phyloP scores from a whole-genome alignment of 2,329 filamentous ascomycete species.

The Penicillium italicum region DNA sequence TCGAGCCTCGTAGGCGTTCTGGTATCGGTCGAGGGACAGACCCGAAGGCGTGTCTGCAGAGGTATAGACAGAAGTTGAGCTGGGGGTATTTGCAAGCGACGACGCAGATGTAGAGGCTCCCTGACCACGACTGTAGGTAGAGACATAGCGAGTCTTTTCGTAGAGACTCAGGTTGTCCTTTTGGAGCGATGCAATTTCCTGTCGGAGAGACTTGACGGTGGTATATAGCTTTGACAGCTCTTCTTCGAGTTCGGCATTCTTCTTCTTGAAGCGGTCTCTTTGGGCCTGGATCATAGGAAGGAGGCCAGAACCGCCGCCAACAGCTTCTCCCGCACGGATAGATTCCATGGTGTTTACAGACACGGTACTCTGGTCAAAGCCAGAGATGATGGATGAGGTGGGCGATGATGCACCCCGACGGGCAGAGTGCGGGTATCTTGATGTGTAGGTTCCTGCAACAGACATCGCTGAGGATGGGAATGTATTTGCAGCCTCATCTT shows the following conservation, averaged over 20 bases:
- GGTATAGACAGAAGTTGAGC: slow-evolving; percentile 66
- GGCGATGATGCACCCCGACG: slow-evolving; percentile 73
- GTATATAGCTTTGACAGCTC: slow-evolving; percentile 82
- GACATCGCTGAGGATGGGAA: slow-evolving; percentile 85
- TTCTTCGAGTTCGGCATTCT: slow-evolving; percentile 83
- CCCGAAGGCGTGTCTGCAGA: slow-evolving; percentile 59
- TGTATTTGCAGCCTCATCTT: slow-evolving; percentile 76
- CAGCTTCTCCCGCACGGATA: slow-evolving; percentile 61
- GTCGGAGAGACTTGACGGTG: slow-evolving; percentile 77
- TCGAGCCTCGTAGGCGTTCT: slow-evolving; percentile 88
- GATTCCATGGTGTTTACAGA: slow-evolving; percentile 53
- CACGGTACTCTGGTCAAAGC: slow-evolving; percentile 69
- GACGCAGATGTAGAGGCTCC: slow-evolving; percentile 62
- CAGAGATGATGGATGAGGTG: slow-evolving; percentile 96
- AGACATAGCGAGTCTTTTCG: slow-evolving; percentile 95
- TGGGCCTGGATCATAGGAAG: slow-evolving; percentile 98
- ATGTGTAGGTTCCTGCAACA: slow-evolving; percentile 85
- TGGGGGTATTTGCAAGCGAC: slow-evolving; percentile 61
- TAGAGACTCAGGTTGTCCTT: slow-evolving; percentile 95
- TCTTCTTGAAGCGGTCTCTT: slow-evolving; percentile 96
- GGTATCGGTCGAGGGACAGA: slow-evolving; percentile 76
- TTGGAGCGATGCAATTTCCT: slow-evolving; percentile 87
- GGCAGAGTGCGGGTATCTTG: slow-evolving; percentile 69
- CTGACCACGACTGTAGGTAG: slow-evolving; percentile 76
- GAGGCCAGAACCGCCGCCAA: slow-evolving; percentile 78